A percentile compares a stretch with the other conserved stretches of the same genome.
phyloP scores from a whole-genome alignment of 2,329 filamentous ascomycete genomes.

The Scedosporium boydii region DNA sequence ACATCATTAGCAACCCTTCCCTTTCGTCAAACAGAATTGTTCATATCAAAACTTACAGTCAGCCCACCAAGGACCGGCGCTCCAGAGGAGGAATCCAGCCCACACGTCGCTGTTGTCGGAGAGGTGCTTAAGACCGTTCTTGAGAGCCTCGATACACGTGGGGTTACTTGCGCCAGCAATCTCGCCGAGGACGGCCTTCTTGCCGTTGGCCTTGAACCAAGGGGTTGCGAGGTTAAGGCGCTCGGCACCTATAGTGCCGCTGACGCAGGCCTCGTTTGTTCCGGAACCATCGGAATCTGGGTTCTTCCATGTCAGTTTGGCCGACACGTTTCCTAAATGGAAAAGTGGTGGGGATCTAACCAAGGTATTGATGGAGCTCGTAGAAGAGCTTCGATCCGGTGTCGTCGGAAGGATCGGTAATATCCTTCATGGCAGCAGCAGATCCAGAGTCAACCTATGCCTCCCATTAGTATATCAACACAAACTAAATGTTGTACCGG shows the following conservation, averaged over 20 bases:
- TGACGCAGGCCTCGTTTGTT: conserved; percentile 37
- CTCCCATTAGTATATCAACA: not conserved
- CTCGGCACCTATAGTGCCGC: conserved; percentile 36
- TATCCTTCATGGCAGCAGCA: conserved; percentile 4
- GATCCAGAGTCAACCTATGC: conserved; percentile 1
- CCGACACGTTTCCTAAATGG: not conserved
- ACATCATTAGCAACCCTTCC: no score
- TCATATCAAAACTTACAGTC: conserved; percentile 17
- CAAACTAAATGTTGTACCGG: conserved; percentile 17
- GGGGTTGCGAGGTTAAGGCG: conserved; percentile 37
- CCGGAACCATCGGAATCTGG: conserved; percentile 41
- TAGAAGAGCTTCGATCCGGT: conserved; percentile 41
- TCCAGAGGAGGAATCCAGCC: conserved; percentile 49
- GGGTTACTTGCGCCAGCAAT: conserved; percentile 44
- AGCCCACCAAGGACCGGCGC: conserved; percentile 49
- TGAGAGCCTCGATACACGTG: conserved; percentile 40
- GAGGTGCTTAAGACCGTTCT: conserved; percentile 41
- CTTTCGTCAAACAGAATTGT: no score
- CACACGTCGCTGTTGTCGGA: conserved; percentile 47
- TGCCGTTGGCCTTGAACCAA: conserved; percentile 46
- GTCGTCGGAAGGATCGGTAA: conserved; percentile 35
- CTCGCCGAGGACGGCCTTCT: conserved; percentile 47
- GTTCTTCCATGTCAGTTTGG: not conserved
- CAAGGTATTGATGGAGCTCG: conserved; percentile 52
- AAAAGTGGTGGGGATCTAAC: not conserved